Evolutionary conservation across 495 filamentous ascomycete genomes (phyloP).

Genomic region (Trichoderma reesei): DNA sequence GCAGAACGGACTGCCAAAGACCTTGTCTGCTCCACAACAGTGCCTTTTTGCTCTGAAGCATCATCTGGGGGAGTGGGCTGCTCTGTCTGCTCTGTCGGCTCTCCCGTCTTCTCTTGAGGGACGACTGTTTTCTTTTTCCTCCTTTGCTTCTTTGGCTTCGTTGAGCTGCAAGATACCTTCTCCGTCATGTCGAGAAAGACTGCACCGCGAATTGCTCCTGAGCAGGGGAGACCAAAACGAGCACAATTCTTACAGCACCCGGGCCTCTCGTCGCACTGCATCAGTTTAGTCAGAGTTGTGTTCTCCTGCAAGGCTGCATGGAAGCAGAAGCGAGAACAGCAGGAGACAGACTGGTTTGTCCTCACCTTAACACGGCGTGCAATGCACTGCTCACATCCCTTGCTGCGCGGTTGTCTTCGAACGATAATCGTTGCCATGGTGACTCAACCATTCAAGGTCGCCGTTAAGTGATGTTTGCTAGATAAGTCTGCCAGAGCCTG

Average conservation of each 20-base stretch:
- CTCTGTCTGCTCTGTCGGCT: not conserved
- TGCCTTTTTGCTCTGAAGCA: not conserved
- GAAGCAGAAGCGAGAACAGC: not conserved
- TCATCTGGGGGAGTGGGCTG: not conserved
- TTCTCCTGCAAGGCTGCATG: not conserved
- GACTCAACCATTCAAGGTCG: too few species aligned
- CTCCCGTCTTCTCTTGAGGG: not conserved
- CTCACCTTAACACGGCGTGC: not conserved
- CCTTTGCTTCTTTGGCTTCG: not conserved
- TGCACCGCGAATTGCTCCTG: not conserved
- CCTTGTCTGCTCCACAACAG: not conserved
- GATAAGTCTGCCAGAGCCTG: too few species aligned
- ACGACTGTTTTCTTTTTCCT: not conserved
- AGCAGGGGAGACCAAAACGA: not conserved
- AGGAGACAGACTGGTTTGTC: not conserved
- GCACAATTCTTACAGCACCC: not conserved
- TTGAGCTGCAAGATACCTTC: not conserved
- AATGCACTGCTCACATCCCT: not conserved
- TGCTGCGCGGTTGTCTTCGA: not conserved
- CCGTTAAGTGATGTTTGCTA: too few species aligned
- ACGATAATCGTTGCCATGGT: not conserved
- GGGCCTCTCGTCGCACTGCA: not conserved
- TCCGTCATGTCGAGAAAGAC: conserved; percentile 1
- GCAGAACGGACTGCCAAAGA: too few species aligned
- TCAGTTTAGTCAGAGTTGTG: not conserved